These are phyloP conservation scores for Mucuna pruriens DNA, from an alignment of 306 rosid species.

Conservation along the genomic window DNA sequence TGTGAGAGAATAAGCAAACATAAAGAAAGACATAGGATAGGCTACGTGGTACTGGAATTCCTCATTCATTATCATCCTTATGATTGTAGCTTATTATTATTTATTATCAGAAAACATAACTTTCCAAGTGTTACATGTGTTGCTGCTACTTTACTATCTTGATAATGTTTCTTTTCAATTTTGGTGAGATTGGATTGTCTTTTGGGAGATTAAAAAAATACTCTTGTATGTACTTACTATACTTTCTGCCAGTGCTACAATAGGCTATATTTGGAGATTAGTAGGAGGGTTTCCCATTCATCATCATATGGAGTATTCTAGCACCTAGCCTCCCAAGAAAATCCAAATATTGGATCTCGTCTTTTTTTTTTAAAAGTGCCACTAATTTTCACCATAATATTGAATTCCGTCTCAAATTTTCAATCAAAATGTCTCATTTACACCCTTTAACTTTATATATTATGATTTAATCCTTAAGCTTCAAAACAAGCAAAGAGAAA, in stretches of 20 bases:
- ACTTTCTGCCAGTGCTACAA: neutral
- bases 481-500: neutral
- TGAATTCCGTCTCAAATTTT: neutral
- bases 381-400: no score
- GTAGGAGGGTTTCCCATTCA: neutral
- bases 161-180: neutral
- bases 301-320: neutral
- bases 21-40: neutral
- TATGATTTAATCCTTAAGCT: neutral
- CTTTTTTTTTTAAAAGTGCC: no score
- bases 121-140: neutral
- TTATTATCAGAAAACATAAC: neutral
- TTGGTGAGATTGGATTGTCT: neutral
- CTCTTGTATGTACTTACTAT: neutral
- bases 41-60: neutral
- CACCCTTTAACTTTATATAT: neutral
- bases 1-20: neutral
- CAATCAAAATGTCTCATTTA: neutral
- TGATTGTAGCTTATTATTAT: neutral
- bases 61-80: neutral
- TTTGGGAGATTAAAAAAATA: neutral
- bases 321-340: no score
- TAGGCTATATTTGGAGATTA: neutral
- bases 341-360: no score
- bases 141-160: conserved; percentile 8